These are phyloP conservation scores for Stachybotrys elegans DNA, from an alignment of 2,329 filamentous ascomycete genomes.

Conservation along the genomic window DNA sequence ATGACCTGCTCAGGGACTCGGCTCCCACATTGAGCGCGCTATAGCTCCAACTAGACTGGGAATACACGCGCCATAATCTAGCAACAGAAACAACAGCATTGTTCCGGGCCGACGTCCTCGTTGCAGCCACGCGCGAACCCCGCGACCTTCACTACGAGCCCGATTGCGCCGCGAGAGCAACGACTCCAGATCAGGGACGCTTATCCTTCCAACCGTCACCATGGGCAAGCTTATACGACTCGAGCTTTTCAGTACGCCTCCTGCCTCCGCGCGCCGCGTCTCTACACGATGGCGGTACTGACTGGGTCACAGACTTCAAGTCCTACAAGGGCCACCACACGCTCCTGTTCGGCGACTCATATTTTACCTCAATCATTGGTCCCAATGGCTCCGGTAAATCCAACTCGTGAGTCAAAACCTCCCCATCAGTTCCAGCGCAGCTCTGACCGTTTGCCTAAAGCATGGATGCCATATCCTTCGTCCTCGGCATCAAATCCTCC, in stretches of 20 bases:
- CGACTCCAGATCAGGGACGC: neutral
- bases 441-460: slow-evolving; percentile 38
- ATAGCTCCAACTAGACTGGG: too few species aligned
- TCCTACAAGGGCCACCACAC: slow-evolving; percentile 97
- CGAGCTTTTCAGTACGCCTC: slow-evolving; percentile 78
- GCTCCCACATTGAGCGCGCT: too few species aligned
- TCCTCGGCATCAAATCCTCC: slow-evolving; percentile 97
- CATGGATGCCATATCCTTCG: slow-evolving; percentile 99
- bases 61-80: too few species aligned
- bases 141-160: neutral
- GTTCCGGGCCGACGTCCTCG: too few species aligned
- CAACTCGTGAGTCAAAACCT: slow-evolving; percentile 84
- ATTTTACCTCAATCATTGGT: slow-evolving; percentile 98
- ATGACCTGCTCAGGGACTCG: too few species aligned
- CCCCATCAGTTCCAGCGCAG: too few species aligned
- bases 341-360: slow-evolving; percentile 92
- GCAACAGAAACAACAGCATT: too few species aligned
- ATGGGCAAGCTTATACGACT: slow-evolving; percentile 97
- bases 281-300: slow-evolving; percentile 9
- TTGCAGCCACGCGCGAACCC: neutral
- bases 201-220: slow-evolving; percentile 27
- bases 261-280: neutral
- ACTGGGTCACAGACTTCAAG: slow-evolving; percentile 73
- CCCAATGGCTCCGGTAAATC: slow-evolving; percentile 99
- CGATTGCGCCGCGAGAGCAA: neutral